Conservation (phyloP, 169 alveolate species). For the Plasmodium vivax region DNA sequence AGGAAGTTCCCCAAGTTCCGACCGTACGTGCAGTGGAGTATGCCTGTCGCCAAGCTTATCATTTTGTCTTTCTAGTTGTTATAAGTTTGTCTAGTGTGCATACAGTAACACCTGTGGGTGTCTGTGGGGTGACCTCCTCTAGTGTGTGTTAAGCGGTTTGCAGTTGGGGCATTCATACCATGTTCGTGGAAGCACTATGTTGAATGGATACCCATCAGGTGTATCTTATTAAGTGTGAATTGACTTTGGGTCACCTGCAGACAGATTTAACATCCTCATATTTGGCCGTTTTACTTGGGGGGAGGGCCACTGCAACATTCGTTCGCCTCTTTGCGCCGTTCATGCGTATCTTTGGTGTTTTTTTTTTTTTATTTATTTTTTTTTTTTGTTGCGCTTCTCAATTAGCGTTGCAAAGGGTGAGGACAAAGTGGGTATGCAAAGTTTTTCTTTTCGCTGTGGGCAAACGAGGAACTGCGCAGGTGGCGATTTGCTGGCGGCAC, state of each 20-base stretch:
- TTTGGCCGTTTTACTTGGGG: background rate
- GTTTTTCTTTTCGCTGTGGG: background rate
- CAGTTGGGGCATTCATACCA: background rate
- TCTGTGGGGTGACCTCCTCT: background rate
- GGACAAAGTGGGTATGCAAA: background rate
- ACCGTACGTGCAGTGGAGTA: conserved; percentile 50
- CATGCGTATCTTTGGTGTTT: background rate
- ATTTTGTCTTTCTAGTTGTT: conserved; percentile 19
- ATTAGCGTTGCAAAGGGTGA: background rate
- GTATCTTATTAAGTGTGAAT: background rate
- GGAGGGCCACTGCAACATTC: background rate
- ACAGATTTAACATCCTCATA: background rate
- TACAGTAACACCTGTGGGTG: conserved; percentile 2
- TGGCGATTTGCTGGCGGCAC: background rate
- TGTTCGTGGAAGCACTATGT: background rate
- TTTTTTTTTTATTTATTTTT: no score
- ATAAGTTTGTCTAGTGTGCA: background rate
- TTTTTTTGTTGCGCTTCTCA: background rate
- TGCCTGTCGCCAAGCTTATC: conserved; percentile 17
- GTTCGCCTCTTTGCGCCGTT: background rate
- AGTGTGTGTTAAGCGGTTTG: background rate
- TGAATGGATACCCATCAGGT: background rate
- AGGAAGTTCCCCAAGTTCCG: conserved; percentile 37
- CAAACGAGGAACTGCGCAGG: background rate
- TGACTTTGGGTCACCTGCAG: background rate